Percentiles rank a stretch among this genome's conserved stretches.
phyloP scores from a whole-genome alignment of 805 yeast genomes.

The Candida glaebosa region DNA sequence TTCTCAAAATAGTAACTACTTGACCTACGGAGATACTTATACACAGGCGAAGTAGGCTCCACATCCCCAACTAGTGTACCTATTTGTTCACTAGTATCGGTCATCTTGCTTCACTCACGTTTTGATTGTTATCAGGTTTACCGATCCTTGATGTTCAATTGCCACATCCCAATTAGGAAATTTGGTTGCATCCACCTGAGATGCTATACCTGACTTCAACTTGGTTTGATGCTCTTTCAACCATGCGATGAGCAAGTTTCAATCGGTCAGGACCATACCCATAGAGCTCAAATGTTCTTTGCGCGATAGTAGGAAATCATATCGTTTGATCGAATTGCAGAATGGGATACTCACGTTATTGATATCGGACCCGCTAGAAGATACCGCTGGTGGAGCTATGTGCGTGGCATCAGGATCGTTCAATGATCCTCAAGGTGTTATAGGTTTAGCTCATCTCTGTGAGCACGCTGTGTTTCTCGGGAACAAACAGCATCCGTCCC shows the following conservation, averaged over 20 bases:
- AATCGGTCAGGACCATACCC: constrained; percentile 10
- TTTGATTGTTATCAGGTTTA: too few relatives aligned
- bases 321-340: constrained; percentile 48
- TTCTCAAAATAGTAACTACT: too few relatives aligned
- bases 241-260: constrained; percentile 9
- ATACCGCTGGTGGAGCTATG: constrained; percentile 63
- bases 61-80: too few relatives aligned
- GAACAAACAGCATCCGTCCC: constrained; percentile 50
- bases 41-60: too few relatives aligned
- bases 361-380: constrained; percentile 71
- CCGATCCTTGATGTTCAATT: too few relatives aligned
- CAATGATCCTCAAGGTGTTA: constrained; percentile 64
- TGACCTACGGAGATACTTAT: too few relatives aligned
- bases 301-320: constrained; percentile 33
- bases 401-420: constrained; percentile 80
- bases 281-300: constrained; percentile 28
- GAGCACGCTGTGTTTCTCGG: constrained; percentile 37
- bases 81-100: too few relatives aligned
- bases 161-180: constrained; percentile 6
- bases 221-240: not conserved
- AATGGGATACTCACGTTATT: constrained; percentile 70
- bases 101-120: too few relatives aligned
- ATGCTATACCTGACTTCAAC: too few relatives aligned
- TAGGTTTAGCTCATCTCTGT: constrained; percentile 76
- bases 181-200: constrained; percentile 3